phyloP scores from a whole-genome alignment of 202 grass and related monocot genomes.

The Bolboschoenoplectus hybrid region DNA sequence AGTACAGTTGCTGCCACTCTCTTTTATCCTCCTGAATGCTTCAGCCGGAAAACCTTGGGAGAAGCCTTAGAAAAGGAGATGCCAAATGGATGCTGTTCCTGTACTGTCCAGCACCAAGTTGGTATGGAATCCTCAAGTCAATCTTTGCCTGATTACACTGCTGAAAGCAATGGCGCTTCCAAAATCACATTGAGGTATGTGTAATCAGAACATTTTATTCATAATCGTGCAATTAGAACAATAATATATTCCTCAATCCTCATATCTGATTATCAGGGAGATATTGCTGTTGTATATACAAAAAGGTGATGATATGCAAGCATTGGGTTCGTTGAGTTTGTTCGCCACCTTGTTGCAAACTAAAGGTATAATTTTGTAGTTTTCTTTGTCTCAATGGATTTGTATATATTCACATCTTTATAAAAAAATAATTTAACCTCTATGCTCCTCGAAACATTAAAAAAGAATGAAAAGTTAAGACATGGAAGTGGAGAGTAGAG shows the following conservation, averaged over 20 bases:
- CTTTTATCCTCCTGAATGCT: slow-evolving; percentile 71
- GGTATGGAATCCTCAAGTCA: slow-evolving; percentile 41
- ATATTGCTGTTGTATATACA: slow-evolving; percentile 78
- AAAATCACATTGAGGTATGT: slow-evolving; percentile 72
- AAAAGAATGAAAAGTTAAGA: background rate
- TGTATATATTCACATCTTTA: slow-evolving; percentile 17
- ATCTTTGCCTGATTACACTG: slow-evolving; percentile 42
- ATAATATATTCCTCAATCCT: background rate
- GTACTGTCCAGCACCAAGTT: slow-evolving; percentile 28
- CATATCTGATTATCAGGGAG: slow-evolving; percentile 67
- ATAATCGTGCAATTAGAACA: slow-evolving; percentile 29
- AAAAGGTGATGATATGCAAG: slow-evolving; percentile 67
- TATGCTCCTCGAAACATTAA: background rate
- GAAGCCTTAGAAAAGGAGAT: slow-evolving; percentile 45
- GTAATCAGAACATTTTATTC: slow-evolving; percentile 13
- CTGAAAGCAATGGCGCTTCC: slow-evolving; percentile 53
- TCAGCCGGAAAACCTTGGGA: slow-evolving; percentile 38
- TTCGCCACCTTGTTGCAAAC: slow-evolving; percentile 95
- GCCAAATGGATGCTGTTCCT: slow-evolving; percentile 57
- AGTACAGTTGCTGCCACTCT: slow-evolving; percentile 82
- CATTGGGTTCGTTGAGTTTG: slow-evolving; percentile 91
- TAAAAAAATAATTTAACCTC: background rate
- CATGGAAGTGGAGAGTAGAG: background rate
- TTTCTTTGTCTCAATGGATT: slow-evolving; percentile 9
- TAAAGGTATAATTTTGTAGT: slow-evolving; percentile 61